phyloP scores from a whole-genome alignment of 2,329 filamentous ascomycete genomes.

The Sclerotinia trifoliorum region DNA sequence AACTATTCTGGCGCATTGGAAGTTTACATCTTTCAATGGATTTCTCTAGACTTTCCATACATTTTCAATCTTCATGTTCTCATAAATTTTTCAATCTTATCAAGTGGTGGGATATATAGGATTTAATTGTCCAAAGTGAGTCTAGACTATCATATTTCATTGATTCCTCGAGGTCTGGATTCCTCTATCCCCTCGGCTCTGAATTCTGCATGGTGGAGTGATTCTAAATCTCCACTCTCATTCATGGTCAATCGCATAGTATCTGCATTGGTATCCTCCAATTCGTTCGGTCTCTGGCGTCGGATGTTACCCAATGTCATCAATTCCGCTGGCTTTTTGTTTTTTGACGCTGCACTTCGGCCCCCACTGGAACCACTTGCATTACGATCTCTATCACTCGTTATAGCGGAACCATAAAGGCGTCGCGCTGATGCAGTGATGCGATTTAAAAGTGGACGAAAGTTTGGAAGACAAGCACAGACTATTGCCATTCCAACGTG shows the following conservation, averaged over 20 bases:
- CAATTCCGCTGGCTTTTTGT: slow-evolving; percentile 1
- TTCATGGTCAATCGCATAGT: slow-evolving; percentile 12
- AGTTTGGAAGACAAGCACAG: slow-evolving; percentile 25
- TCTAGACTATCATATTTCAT: not conserved
- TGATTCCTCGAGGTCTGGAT: not conserved
- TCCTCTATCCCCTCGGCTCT: not conserved
- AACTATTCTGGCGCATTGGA: not conserved
- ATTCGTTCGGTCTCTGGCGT: not conserved
- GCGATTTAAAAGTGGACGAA: slow-evolving; percentile 23
- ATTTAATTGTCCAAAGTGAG: not conserved
- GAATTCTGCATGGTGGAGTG: not conserved
- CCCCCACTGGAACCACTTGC: slow-evolving; percentile 7
- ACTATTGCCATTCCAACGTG: slow-evolving; percentile 26
- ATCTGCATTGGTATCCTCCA: slow-evolving; percentile 15
- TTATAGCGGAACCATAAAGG: slow-evolving; percentile 13
- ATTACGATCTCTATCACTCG: not conserved
- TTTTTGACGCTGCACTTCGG: slow-evolving; percentile 9
- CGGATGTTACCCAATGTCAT: slow-evolving; percentile 8
- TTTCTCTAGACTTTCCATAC: not conserved
- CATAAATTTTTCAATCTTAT: not conserved
- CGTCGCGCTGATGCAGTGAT: slow-evolving; percentile 17
- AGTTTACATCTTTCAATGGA: not conserved
- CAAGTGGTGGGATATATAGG: not conserved
- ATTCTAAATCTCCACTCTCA: slow-evolving; percentile 11
- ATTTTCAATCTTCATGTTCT: not conserved